Percentiles rank a stretch among this genome's conserved stretches.
Conservation (phyloP, 1,284 basidiomycete genomes). For the Cryptococcus sp. region DNA sequence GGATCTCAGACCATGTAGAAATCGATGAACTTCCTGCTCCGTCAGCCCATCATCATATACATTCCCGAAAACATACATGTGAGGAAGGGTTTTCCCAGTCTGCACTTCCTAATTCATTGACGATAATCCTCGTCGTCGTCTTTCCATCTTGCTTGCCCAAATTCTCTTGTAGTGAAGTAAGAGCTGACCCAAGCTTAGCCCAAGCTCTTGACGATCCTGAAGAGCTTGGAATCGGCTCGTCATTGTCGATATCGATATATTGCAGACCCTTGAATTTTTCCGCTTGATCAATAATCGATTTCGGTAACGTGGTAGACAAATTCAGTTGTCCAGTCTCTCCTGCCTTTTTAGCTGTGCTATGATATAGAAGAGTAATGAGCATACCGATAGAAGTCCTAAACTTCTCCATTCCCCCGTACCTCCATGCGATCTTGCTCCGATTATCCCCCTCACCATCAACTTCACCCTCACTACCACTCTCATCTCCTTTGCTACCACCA, state of each 20-base stretch:
- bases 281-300: constrained; percentile 13
- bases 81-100: constrained; percentile 13
- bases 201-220: neutral
- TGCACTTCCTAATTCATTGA: constrained; percentile 60
- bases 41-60: neutral
- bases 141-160: constrained; percentile 12
- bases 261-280: constrained; percentile 14
- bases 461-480: constrained; percentile 52
- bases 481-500: constrained; percentile 25
- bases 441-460: constrained; percentile 49
- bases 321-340: constrained; percentile 11
- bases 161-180: constrained; percentile 11
- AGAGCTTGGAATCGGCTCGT: constrained; percentile 2
- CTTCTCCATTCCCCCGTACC: constrained; percentile 86
- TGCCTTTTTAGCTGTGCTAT: neutral
- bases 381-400: constrained; percentile 75
- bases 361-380: neutral
- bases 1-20: constrained; percentile 62
- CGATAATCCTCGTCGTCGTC: constrained; percentile 15
- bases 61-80: constrained; percentile 7
- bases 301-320: constrained; percentile 27
- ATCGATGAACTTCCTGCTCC: constrained; percentile 61
- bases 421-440: constrained; percentile 77
- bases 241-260: constrained; percentile 15
- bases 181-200: constrained; percentile 7